Base-by-base conservation (phyloP, 2,329 filamentous ascomycete species). In the Aspergillus sp. region DNA sequence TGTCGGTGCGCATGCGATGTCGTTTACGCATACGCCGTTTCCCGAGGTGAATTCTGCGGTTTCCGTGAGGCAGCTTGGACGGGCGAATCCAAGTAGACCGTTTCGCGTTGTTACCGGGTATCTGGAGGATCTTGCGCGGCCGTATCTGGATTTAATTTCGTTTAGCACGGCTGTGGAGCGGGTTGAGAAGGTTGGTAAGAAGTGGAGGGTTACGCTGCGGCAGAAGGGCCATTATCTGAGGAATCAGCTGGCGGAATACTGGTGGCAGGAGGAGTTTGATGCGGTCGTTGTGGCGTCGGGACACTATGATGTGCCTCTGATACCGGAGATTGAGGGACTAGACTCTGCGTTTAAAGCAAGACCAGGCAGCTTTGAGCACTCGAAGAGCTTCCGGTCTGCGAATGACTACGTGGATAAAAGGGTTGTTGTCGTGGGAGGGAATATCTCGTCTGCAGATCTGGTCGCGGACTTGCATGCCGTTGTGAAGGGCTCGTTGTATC, bases 271-370 rank as follows among this genome's bases (percentile, higher is more conserved):
- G 59, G 61, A 58, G 0, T 79, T 78, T 20, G 76, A 80, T 60
- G 77, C 76, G 0, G 54, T 79, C 0, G 65, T 79, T 13, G 73
- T 78, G 34, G 77, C 77, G 0, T 73, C 67, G 0, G 77, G 77
- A 0, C 76, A 79, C 58, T 79, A 77, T 56, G 71, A 70, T 40
- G 65, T 79, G 2, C 77, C 77, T 0, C 71, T 67, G 46, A 64
- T 79, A 4, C 77, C 77, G 0, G 59, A 68, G 1, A 72, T 79
- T 7, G 56, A 66, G 0, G 77, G 77, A 0, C 57, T 80, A 0
- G 40, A 56, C 3, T 68, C 69, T 13, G 74, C 67, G 19, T 68
- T 73, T 15, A 52, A 63, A 45, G 59, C 56, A 3, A 70, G 68
- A 46, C 75, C 76, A 0, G 68, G 66, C 1, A 60, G 50, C 1